Evolutionary conservation across 306 rosid genomes (phyloP).

Genomic region (Pyrus pyrifolia): DNA sequence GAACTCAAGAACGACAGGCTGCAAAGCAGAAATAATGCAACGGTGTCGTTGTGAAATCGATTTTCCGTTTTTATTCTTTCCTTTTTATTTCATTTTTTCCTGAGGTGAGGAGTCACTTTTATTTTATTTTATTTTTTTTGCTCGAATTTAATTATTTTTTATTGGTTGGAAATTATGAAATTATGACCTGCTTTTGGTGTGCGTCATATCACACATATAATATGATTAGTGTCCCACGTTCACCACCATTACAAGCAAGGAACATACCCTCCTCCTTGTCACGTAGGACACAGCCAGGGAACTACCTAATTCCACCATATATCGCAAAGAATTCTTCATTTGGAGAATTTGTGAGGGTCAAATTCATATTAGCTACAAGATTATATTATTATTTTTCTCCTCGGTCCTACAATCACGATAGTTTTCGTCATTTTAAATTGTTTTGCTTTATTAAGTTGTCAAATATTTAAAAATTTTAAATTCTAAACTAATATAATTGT

Average conservation of each 20-base stretch:
- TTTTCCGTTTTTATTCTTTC: not conserved
- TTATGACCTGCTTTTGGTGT: not conserved
- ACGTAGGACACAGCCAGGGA: too few relatives aligned
- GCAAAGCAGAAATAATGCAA: not conserved
- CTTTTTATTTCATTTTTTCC: not conserved
- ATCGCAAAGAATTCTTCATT: too few relatives aligned
- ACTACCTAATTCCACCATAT: too few relatives aligned
- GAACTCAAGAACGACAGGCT: not conserved
- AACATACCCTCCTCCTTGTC: not conserved
- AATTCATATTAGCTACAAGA: fast-evolving
- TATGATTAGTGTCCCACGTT: not conserved
- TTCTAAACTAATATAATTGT: too few relatives aligned
- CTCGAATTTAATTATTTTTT: not conserved
- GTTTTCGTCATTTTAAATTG: fast-evolving
- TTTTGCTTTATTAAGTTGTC: too few relatives aligned
- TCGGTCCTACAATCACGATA: too few relatives aligned
- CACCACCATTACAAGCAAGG: slow-evolving; percentile 1
- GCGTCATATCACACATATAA: slow-evolving; percentile 8
- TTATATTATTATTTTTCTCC: too few relatives aligned
- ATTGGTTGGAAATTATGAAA: not conserved
- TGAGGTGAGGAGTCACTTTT: not conserved
- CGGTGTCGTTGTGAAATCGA: not conserved
- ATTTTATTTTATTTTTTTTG: not conserved
- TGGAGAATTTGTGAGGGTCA: fast-evolving
- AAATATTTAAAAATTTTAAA: too few relatives aligned